Conservation (phyloP, 1,139 yeast species). For the Schizosaccharomyces versatilis region DNA sequence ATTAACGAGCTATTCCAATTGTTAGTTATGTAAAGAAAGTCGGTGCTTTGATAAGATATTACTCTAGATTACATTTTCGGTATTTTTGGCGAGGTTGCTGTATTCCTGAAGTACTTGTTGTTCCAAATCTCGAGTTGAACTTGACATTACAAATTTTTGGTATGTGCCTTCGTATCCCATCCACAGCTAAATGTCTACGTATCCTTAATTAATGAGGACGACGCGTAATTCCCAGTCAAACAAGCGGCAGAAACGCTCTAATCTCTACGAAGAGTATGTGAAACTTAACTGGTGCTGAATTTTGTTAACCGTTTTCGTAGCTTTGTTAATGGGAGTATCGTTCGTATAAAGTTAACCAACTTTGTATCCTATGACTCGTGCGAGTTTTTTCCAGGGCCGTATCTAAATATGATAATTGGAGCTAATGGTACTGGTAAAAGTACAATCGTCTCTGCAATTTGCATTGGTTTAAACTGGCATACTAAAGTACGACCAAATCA, state of each 20-base stretch:
- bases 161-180: too few relatives aligned
- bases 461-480: conserved; percentile 71
- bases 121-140: background rate
- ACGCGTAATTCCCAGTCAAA: too few relatives aligned
- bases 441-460: conserved; percentile 80
- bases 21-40: background rate
- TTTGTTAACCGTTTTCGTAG: background rate
- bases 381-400: conserved; percentile 61
- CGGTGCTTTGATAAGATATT: background rate
- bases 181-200: too few relatives aligned
- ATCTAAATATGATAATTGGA: conserved; percentile 79
- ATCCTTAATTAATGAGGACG: too few relatives aligned
- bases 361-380: conserved; percentile 68
- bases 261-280: too few relatives aligned
- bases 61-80: background rate
- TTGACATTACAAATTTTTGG: too few relatives aligned
- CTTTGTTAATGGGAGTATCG: conserved; percentile 37
- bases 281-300: too few relatives aligned
- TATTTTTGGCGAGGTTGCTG: background rate
- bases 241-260: too few relatives aligned
- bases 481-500: conserved; percentile 24
- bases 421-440: conserved; percentile 96
- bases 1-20: background rate
- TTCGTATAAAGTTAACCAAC: conserved; percentile 43
- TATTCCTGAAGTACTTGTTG: background rate